Conservation (phyloP, 2,329 filamentous ascomycete species). For the Capronia epimyces region DNA sequence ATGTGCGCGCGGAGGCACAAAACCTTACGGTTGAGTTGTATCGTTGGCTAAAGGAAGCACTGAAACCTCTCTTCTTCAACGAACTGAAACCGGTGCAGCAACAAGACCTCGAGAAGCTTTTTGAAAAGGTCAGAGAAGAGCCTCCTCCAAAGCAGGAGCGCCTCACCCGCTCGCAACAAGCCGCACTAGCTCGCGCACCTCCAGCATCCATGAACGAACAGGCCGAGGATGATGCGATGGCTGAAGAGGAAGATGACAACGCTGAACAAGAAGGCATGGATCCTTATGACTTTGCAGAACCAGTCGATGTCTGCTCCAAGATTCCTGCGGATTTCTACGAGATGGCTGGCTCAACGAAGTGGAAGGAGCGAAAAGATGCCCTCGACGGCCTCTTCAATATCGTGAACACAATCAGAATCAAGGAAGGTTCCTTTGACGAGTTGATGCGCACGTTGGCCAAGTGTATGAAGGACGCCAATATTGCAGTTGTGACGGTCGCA, state of each 20-base stretch:
- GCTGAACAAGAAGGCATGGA: conserved; percentile 61
- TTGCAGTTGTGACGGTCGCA: conserved; percentile 86
- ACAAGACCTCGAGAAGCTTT: conserved; percentile 84
- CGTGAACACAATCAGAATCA: conserved; percentile 82
- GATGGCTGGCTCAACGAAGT: conserved; percentile 81
- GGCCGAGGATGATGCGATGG: conserved; percentile 51
- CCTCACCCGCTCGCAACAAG: conserved; percentile 82
- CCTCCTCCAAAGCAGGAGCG: conserved; percentile 83
- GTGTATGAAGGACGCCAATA: conserved; percentile 98
- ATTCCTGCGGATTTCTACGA: conserved; percentile 79
- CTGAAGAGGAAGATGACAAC: conserved; percentile 55
- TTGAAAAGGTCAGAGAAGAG: conserved; percentile 88
- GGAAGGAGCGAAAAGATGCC: conserved; percentile 96
- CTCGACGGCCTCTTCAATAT: conserved; percentile 72
- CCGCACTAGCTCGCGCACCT: conserved; percentile 66
- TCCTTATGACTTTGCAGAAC: conserved; percentile 71
- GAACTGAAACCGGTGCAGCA: conserved; percentile 95
- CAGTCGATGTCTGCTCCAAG: conserved; percentile 77
- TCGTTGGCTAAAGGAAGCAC: conserved; percentile 91
- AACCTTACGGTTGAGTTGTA: conserved; percentile 91
- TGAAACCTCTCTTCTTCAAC: conserved; percentile 96
- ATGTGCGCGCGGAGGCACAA: conserved; percentile 89
- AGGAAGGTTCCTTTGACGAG: conserved; percentile 83
- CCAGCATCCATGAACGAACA: conserved; percentile 54
- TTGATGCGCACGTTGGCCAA: conserved; percentile 80